A percentile compares a stretch with the other conserved stretches of the same genome.
Evolutionary conservation across 805 yeast genomes (phyloP).

Genomic region (Yarrowia porcina): DNA sequence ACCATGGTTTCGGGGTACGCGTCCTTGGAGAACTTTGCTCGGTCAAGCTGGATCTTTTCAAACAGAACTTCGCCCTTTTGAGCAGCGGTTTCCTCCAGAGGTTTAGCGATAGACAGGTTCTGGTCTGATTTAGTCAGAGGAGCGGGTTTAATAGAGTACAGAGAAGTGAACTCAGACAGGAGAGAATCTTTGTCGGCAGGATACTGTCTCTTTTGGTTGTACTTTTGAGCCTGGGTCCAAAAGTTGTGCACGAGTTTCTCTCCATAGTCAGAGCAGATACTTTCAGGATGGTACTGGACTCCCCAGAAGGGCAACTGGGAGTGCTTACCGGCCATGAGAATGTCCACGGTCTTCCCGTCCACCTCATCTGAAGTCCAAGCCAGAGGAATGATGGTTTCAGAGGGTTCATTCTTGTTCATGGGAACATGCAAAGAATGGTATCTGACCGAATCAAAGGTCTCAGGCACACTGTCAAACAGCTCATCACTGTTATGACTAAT

Average conservation of each 20-base stretch:
- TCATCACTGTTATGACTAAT: slow-evolving; percentile 42
- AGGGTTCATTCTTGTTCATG: neutral
- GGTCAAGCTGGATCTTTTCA: neutral
- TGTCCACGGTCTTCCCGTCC: slow-evolving; percentile 30
- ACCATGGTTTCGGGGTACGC: slow-evolving; percentile 22
- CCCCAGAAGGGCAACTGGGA: slow-evolving; percentile 68
- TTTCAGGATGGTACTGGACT: slow-evolving; percentile 97
- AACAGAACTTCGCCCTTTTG: slow-evolving; percentile 14
- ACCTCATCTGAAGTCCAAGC: slow-evolving; percentile 55
- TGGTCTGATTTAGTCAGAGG: slow-evolving; percentile 26
- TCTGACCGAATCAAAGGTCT: slow-evolving; percentile 64
- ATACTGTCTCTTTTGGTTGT: slow-evolving; percentile 27
- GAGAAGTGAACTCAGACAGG: neutral
- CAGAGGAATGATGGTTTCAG: slow-evolving; percentile 40
- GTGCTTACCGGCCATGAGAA: slow-evolving; percentile 81
- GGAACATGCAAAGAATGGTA: slow-evolving; percentile 79
- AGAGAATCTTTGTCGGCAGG: neutral
- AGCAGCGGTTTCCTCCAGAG: slow-evolving; percentile 8
- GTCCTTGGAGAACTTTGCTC: neutral
- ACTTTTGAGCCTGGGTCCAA: slow-evolving; percentile 46
- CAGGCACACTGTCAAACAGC: slow-evolving; percentile 45
- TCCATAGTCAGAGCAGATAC: slow-evolving; percentile 78
- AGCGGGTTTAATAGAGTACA: slow-evolving; percentile 31
- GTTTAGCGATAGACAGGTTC: neutral
- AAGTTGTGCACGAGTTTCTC: slow-evolving; percentile 58